These are phyloP conservation scores for Podaxis sp. DNA, from an alignment of 768 basidiomycete species.

Conservation along the genomic window DNA sequence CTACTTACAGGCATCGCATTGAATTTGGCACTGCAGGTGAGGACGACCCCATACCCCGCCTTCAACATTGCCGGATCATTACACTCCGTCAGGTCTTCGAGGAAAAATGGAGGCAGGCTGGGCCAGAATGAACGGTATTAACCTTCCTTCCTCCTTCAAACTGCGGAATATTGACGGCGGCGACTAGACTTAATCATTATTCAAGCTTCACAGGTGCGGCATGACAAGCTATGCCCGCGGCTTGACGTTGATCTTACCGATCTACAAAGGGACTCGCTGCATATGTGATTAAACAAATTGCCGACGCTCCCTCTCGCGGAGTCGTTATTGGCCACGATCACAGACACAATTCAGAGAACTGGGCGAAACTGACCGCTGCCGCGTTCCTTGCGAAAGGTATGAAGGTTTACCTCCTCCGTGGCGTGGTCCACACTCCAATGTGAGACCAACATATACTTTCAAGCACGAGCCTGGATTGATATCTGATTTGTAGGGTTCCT, in stretches of 20 bases:
- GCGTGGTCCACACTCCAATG: conserved; percentile 82
- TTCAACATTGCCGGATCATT: neutral
- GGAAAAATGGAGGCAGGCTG: conserved; percentile 88
- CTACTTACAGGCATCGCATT: conserved; percentile 56
- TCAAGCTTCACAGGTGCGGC: conserved; percentile 73
- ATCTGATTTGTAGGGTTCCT: conserved; percentile 59
- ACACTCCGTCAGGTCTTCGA: conserved; percentile 53
- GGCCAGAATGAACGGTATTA: conserved; percentile 80
- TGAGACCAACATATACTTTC: conserved; percentile 28
- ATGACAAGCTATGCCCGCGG: neutral
- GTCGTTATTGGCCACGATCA: conserved; percentile 89
- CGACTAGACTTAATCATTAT: conserved; percentile 66
- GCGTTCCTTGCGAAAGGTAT: conserved; percentile 65
- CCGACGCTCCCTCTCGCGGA: conserved; percentile 56
- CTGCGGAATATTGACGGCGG: neutral
- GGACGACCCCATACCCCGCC: conserved; percentile 4
- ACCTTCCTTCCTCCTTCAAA: neutral
- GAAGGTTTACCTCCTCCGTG: conserved; percentile 68
- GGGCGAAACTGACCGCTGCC: conserved; percentile 74
- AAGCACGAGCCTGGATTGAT: neutral
- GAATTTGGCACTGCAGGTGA: conserved; percentile 87
- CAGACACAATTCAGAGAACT: conserved; percentile 73
- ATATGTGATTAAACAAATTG: conserved; percentile 59
- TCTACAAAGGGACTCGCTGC: conserved; percentile 66
- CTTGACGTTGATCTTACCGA: neutral